Evolutionary conservation across 495 filamentous ascomycete species (phyloP), one percentile per base, ranked within the genome.

Genomic region (Talaromyces liani): DNA sequence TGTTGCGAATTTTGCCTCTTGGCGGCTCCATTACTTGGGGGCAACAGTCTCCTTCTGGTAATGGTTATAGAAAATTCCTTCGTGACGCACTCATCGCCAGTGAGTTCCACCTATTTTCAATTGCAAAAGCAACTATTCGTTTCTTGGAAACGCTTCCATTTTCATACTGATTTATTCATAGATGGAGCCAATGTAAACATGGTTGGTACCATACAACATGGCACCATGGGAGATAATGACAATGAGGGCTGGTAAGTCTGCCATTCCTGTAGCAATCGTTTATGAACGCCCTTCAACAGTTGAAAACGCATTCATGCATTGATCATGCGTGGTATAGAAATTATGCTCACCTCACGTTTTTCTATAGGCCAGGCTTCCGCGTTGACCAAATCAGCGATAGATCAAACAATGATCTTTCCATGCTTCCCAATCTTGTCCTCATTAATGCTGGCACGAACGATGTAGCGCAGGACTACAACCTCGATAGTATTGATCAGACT

Each of bases 141-240:
- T n/a, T n/a, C n/a, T n/a, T n/a, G n/a, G n/a, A n/a, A n/a, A n/a
- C n/a, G n/a, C n/a, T n/a, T n/a, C n/a, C n/a, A n/a, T n/a, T n/a
- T n/a, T n/a, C n/a, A 29, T 29, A 29, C 29, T 29, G 4, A 29
- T 6, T 3, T 29, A 6, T 4, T 20, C 1, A 59, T 59, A 59
- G 57, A 34, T 59, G 57, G 57, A 16, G 25, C 27, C 6, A 33
- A 59, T 33, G 57, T 59, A 2, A 59, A 59, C 31, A 59, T 59
- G 57, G 57, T 59, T 12, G 57, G 57, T 36, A 34, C 57, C 1
- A 59, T 34, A 20, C 16, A 59, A 3, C 25, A 59, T 7, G 57
- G 57, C 1, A 36, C 25, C 41, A 34, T 59, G 25, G 31, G 6
- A 20, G 57, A 41, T 4, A 59, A 59, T 20, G 57, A 49, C 2